Base-by-base conservation (phyloP, 2,329 filamentous ascomycete species). In the Aureobasidium sp. region DNA sequence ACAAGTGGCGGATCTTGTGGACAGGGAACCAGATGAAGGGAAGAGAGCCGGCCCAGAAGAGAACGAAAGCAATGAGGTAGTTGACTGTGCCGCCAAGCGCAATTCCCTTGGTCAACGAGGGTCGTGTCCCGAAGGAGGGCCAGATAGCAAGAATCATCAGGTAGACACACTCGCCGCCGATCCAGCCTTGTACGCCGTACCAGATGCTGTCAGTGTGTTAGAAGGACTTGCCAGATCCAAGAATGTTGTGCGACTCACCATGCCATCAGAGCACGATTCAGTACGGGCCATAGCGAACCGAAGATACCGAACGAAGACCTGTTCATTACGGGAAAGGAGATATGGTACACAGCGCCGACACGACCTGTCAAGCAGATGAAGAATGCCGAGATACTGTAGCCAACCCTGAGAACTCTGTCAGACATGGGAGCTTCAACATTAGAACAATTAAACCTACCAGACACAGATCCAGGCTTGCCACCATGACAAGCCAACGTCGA, bases 11-110 rank as follows among this genome's bases (percentile, higher is more conserved):
- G 69, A 96, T 87, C 76, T 93, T 85, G 75, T 96, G 89, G 1
- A 96, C 90, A 0, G 90, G 91, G 67, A 94, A 92, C 87, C 89
- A 96, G 64, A 96, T 87, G 23, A 90, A 90, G 0, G 91, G 91
- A 1, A 96, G 79, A 1, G 88, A 92, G 65, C 82, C 78, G 2
- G 90, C 72, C 90, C 90, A 96, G 74, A 96, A 96, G 62, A 96
- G 77, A 78, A 96, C 88, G 77, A 96, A 96, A 13, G 88, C 89
- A 48, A 87, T 82, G 68, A 89, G 96, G 67, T 88, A 62, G 36
- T 64, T 64, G 39, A 64, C 63, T 6, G 53, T 64, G 53, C 63
- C 63, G 7, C 63, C 63, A 26, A 64, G 46, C 7, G 63, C 60
- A 13, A 64, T 64, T 3, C 44, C 50, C 7, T 62, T 62, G 1